Evolutionary conservation across 2,329 filamentous ascomycete species (phyloP), one percentile per base, ranked within the genome.

Genomic region (Colletotrichum agaves): DNA sequence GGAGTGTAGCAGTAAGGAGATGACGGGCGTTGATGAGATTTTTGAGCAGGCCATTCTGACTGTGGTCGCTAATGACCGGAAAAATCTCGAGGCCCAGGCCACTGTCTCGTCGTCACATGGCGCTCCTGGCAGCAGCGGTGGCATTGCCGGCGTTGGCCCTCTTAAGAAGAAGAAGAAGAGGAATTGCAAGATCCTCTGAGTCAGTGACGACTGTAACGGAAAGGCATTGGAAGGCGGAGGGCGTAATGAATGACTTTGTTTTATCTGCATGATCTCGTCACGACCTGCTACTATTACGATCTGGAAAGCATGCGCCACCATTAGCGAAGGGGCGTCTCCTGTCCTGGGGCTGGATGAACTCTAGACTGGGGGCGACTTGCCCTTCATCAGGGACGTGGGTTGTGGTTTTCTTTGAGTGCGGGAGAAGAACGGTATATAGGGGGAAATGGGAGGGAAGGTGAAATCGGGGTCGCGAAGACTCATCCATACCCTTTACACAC

Each of bases 1-100:
- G 88, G 96, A 99, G 83, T 99, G 96, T 86, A 97, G 94, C 78
- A 97, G 93, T 81, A 98, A 98, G 82, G 96, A 98, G 81, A 96
- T 97, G 91, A 89, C 87, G 61, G 96, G 96, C 63, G 95, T 99
- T 50, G 93, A 98, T 78, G 95, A 98, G 75, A 96, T 98, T 76
- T 99, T 99, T 80, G 92, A 97, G 79, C 86, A 89, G 70, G 96
- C 96, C 63, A 94, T 99, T 77, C 89, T 94, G 75, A 95, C 92
- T 58, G 94, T 96, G 35, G 93, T 99, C 31, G 89, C 91, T 72
- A 93, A 94, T 74, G 93, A 94, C 77, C 82, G 85, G 75, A 90
- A 89, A 77, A 90, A 88, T 74, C 79, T 85, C 69, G 86, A 88
- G 77, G 79, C 80, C 69, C 80, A 82, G 72, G 81, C 80, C 73